These are phyloP conservation scores for Eimeria brunetti DNA, from an alignment of 169 alveolate genomes.

Conservation along the genomic window DNA sequence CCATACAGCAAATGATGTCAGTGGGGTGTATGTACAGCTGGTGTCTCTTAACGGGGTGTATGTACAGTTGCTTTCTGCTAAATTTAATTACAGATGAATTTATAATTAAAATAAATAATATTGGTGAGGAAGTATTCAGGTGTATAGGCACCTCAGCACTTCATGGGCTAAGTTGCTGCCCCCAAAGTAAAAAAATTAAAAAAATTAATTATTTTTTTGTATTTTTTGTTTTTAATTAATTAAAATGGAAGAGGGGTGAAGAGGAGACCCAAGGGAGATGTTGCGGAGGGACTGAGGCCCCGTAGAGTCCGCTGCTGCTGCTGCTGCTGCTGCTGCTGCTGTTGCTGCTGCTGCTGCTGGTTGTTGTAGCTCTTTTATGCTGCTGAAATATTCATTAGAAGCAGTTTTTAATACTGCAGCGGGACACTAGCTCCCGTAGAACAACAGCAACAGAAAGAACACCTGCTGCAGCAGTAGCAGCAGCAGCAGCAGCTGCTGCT, in stretches of 20 bases:
- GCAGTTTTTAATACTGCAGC: neutral
- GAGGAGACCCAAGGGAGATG: too few species aligned
- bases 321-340: slow-evolving; percentile 36
- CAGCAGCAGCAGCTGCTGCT: slow-evolving; percentile 11
- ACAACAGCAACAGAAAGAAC: slow-evolving; percentile 21
- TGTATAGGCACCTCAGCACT: too few species aligned
- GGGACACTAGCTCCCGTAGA: neutral
- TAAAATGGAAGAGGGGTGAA: too few species aligned
- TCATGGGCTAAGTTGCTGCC: too few species aligned
- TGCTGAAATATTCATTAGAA: neutral
- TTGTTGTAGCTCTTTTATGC: neutral
- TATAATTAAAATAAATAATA: too few species aligned
- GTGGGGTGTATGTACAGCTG: neutral
- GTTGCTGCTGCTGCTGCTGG: neutral
- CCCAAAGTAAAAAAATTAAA: too few species aligned
- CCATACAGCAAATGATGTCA: neutral
- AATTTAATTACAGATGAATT: too few species aligned
- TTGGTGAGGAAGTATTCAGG: too few species aligned
- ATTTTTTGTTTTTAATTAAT: too few species aligned
- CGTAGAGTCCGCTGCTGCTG: slow-evolving; percentile 3
- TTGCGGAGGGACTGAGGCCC: neutral
- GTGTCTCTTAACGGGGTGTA: neutral
- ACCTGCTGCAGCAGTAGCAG: neutral
- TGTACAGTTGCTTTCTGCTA: neutral
- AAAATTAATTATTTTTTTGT: too few species aligned